Percentiles rank a stretch among this genome's conserved stretches.
Evolutionary conservation across 1,139 yeast genomes (phyloP).

Genomic region (Pichia sp.): DNA sequence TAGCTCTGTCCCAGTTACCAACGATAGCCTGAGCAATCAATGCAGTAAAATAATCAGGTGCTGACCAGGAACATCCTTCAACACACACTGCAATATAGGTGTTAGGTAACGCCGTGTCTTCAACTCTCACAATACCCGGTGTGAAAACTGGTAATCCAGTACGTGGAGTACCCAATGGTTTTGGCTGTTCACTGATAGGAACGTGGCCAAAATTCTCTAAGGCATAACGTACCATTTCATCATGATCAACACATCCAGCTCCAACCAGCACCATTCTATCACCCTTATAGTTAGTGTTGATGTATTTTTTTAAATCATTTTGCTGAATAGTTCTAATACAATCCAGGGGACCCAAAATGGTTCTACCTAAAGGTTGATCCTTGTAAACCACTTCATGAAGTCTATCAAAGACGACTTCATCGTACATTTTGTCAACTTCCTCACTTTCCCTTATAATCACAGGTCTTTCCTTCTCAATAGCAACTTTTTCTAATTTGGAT

Average conservation of each 20-base stretch:
- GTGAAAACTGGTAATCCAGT: slow-evolving; percentile 74
- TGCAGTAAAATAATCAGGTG: slow-evolving; percentile 92
- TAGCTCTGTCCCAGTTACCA: slow-evolving; percentile 95
- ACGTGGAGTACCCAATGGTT: slow-evolving; percentile 66
- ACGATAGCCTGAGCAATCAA: slow-evolving; percentile 93
- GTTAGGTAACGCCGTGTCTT: slow-evolving; percentile 76
- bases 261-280: slow-evolving; percentile 98
- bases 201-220: slow-evolving; percentile 70
- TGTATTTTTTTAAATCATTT: slow-evolving; percentile 70
- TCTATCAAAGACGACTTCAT: slow-evolving; percentile 96
- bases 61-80: slow-evolving; percentile 98
- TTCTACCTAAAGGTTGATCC: slow-evolving; percentile 90
- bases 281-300: slow-evolving; percentile 81
- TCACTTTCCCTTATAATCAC: slow-evolving; percentile 95
- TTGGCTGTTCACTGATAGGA: slow-evolving; percentile 53
- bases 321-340: slow-evolving; percentile 75
- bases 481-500: slow-evolving; percentile 71
- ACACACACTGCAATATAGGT: slow-evolving; percentile 91
- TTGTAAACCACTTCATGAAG: slow-evolving; percentile 87
- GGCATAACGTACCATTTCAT: slow-evolving; percentile 70
- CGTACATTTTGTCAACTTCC: slow-evolving; percentile 96
- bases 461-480: slow-evolving; percentile 92
- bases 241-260: slow-evolving; percentile 89
- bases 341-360: slow-evolving; percentile 93
- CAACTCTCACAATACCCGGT: slow-evolving; percentile 80